phyloP scores from a whole-genome alignment of 75 land plant genomes.

The Cunninghamia lanceolata region DNA sequence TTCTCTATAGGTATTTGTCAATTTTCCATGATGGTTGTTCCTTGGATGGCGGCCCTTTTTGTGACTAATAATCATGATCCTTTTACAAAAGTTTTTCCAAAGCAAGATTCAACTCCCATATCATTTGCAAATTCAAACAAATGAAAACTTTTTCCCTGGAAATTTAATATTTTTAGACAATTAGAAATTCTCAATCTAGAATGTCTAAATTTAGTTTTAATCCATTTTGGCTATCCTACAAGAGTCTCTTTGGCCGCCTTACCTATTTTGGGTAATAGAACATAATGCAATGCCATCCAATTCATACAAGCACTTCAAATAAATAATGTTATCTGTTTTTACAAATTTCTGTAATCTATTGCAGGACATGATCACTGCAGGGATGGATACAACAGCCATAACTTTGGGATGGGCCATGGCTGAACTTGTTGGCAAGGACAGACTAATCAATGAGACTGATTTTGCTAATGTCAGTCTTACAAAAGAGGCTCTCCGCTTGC shows the following conservation, averaged over 20 bases:
- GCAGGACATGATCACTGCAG: constrained; percentile 98
- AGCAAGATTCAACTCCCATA: too few relatives aligned
- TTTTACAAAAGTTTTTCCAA: too few relatives aligned
- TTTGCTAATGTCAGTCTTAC: constrained; percentile 64
- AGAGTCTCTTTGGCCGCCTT: not conserved
- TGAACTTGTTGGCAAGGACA: constrained; percentile 71
- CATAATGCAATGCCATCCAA: not conserved
- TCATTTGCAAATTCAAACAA: too few relatives aligned
- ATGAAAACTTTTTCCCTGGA: too few relatives aligned
- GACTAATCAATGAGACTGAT: constrained; percentile 63
- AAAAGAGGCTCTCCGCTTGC: constrained; percentile 82
- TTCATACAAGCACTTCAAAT: not conserved
- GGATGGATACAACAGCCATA: constrained; percentile 93
- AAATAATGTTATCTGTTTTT: not conserved
- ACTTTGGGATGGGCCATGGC: constrained; percentile 95
- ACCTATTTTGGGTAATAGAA: too few relatives aligned
- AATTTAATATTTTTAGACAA: too few relatives aligned
- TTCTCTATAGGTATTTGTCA: too few relatives aligned
- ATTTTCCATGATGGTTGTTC: too few relatives aligned
- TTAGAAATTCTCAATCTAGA: too few relatives aligned
- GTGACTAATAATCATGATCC: too few relatives aligned
- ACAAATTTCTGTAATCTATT: not conserved
- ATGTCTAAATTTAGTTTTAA: too few relatives aligned
- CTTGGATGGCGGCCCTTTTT: too few relatives aligned
- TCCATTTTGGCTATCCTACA: not conserved